These are phyloP conservation scores for Chaetomium globosum DNA, from an alignment of 2,329 filamentous ascomycete species.

Conservation along the genomic window DNA sequence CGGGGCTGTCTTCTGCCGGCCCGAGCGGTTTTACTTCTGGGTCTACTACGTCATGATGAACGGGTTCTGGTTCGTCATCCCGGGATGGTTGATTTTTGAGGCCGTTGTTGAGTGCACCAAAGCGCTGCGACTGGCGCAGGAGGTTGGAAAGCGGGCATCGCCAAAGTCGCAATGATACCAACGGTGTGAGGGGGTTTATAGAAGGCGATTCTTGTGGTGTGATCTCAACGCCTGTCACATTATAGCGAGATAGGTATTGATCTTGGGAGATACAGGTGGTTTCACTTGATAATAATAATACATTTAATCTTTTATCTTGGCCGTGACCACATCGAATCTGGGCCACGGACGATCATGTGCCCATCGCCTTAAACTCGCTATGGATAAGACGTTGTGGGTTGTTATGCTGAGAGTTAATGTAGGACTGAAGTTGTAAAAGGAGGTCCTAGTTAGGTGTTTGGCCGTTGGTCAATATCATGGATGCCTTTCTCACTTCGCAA, in stretches of 20 bases:
- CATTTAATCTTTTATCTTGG: not conserved
- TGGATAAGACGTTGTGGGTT: not conserved
- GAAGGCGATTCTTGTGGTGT: no score
- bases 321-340: not conserved
- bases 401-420: not conserved
- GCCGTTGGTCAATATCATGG: not conserved
- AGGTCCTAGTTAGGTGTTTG: not conserved
- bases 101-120: not conserved
- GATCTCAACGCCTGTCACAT: not conserved
- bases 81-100: conserved; percentile 33
- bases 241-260: not conserved
- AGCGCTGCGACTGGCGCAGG: conserved; percentile 5
- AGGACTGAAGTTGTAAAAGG: not conserved
- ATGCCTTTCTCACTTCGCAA: not conserved
- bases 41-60: conserved; percentile 57
- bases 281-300: not conserved
- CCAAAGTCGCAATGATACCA: not conserved
- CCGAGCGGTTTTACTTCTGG: conserved; percentile 57
- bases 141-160: not conserved
- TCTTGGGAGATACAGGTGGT: not conserved
- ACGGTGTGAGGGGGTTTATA: not conserved
- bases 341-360: no score
- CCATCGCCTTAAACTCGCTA: not conserved
- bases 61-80: conserved; percentile 57
- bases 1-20: conserved; percentile 52